Percentiles rank a stretch among this genome's conserved stretches.
Evolutionary conservation across 164 flowering plant species (phyloP).

Genomic region (Sedum album): DNA sequence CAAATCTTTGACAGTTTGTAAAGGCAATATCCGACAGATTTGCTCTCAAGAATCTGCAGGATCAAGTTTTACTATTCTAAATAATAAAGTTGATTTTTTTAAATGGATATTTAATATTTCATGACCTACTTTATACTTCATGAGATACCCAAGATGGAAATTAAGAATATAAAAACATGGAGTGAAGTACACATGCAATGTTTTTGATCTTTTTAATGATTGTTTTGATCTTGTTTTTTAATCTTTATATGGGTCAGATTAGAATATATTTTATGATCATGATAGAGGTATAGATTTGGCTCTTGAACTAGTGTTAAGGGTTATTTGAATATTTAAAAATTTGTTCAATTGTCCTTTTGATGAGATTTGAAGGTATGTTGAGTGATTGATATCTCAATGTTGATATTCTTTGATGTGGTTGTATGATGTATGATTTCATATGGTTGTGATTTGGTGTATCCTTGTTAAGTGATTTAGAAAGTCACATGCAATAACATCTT

Average conservation of each 20-base stretch:
- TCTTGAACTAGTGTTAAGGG: neutral
- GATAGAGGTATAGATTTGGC: neutral
- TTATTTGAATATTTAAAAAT: neutral
- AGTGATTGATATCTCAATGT: no score
- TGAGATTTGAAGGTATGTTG: no score
- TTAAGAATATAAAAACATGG: neutral
- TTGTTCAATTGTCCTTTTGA: neutral
- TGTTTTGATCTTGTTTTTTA: slow-evolving; percentile 1
- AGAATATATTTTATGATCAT: neutral
- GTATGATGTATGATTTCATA: neutral
- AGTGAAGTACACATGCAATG: neutral
- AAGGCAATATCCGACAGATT: slow-evolving; percentile 44
- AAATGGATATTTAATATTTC: neutral
- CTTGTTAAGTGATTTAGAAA: no score
- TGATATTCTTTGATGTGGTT: no score
- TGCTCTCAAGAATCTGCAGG: slow-evolving; percentile 25
- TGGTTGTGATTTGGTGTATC: no score
- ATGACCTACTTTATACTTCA: neutral
- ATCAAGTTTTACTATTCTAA: slow-evolving; percentile 22
- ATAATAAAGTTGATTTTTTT: neutral
- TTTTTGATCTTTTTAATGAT: neutral
- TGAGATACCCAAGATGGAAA: neutral
- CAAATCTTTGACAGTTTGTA: slow-evolving; percentile 32
- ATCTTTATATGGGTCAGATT: neutral
- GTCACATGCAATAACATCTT: no score